A percentile compares a stretch with the other conserved stretches of the same genome.
Evolutionary conservation across 176 grass and related monocot genomes (phyloP).

Genomic region (Olyra latifolia): DNA sequence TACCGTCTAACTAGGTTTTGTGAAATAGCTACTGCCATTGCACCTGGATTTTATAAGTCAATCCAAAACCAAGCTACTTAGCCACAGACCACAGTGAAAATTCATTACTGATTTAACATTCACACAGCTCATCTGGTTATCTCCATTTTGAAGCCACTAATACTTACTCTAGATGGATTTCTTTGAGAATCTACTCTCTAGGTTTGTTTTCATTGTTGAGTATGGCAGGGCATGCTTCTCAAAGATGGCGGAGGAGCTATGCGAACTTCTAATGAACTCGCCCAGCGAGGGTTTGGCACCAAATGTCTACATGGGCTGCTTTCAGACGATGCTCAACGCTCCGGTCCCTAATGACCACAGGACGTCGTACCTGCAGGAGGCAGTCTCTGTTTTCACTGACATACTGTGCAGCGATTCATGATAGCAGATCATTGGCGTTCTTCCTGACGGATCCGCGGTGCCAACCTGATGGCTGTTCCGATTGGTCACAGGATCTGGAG

Average conservation of each 20-base stretch:
- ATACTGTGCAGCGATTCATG: conserved; percentile 46
- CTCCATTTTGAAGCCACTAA: neutral
- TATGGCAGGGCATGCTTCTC: conserved; percentile 71
- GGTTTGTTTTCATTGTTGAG: conserved; percentile 2
- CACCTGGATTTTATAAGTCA: neutral
- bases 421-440: conserved; percentile 19
- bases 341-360: conserved; percentile 57
- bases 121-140: neutral
- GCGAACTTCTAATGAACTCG: conserved; percentile 45
- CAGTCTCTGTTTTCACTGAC: conserved; percentile 65
- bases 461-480: neutral
- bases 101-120: neutral
- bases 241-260: conserved; percentile 86
- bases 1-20: neutral
- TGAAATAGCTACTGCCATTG: neutral
- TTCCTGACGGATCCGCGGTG: neutral
- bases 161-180: neutral
- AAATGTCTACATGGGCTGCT: conserved; percentile 65
- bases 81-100: neutral
- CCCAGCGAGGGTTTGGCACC: conserved; percentile 30
- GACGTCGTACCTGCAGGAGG: conserved; percentile 58
- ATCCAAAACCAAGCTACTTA: conserved; percentile 16
- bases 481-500: neutral
- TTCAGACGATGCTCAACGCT: conserved; percentile 63
- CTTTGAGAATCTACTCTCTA: neutral